Percentiles rank a stretch among this genome's conserved stretches.
These are phyloP conservation scores for Oryza longistaminata DNA, from an alignment of 176 grass and related monocot species.

Conservation along the genomic window DNA sequence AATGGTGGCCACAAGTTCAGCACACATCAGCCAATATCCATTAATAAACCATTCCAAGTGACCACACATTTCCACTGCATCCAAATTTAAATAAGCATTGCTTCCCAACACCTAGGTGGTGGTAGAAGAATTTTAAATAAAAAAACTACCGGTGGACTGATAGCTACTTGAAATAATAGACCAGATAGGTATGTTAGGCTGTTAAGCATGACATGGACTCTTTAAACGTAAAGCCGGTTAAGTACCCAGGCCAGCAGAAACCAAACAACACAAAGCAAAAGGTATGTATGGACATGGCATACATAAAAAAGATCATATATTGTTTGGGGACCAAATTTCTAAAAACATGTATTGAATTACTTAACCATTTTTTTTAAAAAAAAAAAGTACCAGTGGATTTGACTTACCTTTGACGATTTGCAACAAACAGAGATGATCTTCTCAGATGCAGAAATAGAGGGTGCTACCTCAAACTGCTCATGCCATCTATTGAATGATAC, in stretches of 20 bases:
- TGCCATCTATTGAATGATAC: slow-evolving; percentile 59
- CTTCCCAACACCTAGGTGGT: not conserved
- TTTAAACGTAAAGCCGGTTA: slow-evolving; percentile 2
- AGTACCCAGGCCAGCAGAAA: slow-evolving; percentile 4
- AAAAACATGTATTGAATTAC: not conserved
- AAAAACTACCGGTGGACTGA: not conserved
- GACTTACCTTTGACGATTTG: slow-evolving; percentile 58
- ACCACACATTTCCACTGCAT: slow-evolving; percentile 11
- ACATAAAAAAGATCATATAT: slow-evolving; percentile 25
- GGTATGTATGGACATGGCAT: not conserved
- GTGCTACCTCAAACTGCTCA: slow-evolving; percentile 62
- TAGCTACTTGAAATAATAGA: slow-evolving; percentile 17
- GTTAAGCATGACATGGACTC: not conserved
- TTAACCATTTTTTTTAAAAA: not conserved
- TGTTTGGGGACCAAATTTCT: not conserved
- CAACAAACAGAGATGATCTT: slow-evolving; percentile 72
- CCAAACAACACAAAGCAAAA: not conserved
- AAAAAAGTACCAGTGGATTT: slow-evolving; percentile 11
- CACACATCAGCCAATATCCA: not conserved
- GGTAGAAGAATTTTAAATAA: slow-evolving; percentile 22
- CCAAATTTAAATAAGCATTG: slow-evolving; percentile 13
- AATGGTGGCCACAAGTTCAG: slow-evolving; percentile 11
- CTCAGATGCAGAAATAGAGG: slow-evolving; percentile 55
- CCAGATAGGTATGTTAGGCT: not conserved
- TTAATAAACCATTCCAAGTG: slow-evolving; percentile 2